Evolutionary conservation across 345 rosid genomes (phyloP).

Genomic region (Eutrema japonicum): DNA sequence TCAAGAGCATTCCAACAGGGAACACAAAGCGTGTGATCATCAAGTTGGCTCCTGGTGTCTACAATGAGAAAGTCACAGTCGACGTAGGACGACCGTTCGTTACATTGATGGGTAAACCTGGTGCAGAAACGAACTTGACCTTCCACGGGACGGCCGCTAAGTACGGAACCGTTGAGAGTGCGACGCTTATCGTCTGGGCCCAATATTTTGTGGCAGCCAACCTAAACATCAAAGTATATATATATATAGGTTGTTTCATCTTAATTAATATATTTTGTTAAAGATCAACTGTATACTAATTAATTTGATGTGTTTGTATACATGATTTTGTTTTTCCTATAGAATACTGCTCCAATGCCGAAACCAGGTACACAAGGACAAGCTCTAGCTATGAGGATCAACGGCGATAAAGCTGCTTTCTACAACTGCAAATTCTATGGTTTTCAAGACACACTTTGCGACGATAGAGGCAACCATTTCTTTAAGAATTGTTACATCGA

Average conservation of each 20-base stretch:
- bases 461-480: conserved; percentile 56
- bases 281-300: neutral
- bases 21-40: conserved; percentile 61
- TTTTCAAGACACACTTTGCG: conserved; percentile 60
- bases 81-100: conserved; percentile 52
- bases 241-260: neutral
- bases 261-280: neutral
- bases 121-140: conserved; percentile 44
- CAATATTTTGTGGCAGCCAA: conserved; percentile 39
- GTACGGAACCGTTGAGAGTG: too few relatives aligned
- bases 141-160: conserved; percentile 52
- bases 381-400: conserved; percentile 57
- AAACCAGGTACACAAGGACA: conserved; percentile 47
- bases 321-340: conserved; percentile 1
- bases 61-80: conserved; percentile 60
- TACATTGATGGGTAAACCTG: conserved; percentile 57
- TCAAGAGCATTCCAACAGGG: conserved; percentile 53
- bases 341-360: conserved; percentile 61
- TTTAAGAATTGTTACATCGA: conserved; percentile 49
- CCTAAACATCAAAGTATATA: conserved; percentile 24
- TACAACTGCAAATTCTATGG: conserved; percentile 50
- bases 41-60: conserved; percentile 54
- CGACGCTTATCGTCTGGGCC: conserved; percentile 41
- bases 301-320: neutral
- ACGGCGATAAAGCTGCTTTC: conserved; percentile 55